These are phyloP conservation scores for Aegilops umbellulata DNA, from an alignment of 176 grass and related monocot species.

Conservation along the genomic window DNA sequence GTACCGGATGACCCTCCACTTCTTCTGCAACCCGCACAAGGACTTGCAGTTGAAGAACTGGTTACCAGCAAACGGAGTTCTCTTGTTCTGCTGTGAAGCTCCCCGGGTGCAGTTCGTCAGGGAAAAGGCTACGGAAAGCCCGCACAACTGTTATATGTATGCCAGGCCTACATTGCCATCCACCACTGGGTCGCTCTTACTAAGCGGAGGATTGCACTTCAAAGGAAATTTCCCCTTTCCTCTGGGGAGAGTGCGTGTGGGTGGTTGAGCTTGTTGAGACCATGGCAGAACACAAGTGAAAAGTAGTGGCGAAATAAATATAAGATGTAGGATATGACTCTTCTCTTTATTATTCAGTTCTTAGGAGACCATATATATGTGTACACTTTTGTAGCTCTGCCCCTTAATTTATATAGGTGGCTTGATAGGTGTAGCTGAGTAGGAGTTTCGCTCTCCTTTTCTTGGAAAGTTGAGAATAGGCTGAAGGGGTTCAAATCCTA, in stretches of 20 bases:
- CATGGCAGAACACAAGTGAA: neutral
- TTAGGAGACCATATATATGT: neutral
- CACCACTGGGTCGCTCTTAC: neutral
- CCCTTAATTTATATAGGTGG: neutral
- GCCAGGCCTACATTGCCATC: neutral
- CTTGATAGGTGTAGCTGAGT: neutral
- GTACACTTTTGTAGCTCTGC: neutral
- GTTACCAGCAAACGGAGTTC: neutral
- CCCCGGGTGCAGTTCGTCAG: neutral
- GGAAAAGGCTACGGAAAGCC: neutral
- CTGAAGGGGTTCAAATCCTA: no score
- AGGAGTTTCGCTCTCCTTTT: neutral
- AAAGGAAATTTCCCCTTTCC: neutral
- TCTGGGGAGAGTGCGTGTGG: neutral
- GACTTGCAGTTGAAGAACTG: constrained; percentile 24
- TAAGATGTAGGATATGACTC: neutral
- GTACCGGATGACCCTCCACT: neutral
- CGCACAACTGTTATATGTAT: neutral
- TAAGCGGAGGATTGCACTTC: neutral
- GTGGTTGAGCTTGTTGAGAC: neutral
- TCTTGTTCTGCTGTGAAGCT: neutral
- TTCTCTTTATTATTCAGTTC: neutral
- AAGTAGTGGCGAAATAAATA: neutral
- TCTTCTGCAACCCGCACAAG: neutral
- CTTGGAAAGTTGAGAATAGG: neutral